Conservation (phyloP, 768 basidiomycete genomes). For the Russula sp. region DNA sequence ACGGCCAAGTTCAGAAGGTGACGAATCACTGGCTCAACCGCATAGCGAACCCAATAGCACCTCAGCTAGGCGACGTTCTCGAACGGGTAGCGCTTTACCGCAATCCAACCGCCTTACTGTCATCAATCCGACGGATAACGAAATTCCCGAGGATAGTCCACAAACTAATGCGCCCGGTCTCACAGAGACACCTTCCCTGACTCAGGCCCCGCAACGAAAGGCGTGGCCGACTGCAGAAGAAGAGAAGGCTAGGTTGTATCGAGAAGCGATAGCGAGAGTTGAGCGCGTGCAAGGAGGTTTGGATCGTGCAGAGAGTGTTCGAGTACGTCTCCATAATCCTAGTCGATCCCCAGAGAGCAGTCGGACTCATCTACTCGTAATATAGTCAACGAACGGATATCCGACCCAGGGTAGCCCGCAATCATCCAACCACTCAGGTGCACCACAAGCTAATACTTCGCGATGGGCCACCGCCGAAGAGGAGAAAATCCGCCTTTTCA, state of each 20-base stretch:
- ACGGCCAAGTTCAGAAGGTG: slow-evolving; percentile 25
- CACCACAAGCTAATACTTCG: slow-evolving; percentile 15
- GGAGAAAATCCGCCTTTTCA: slow-evolving; percentile 70
- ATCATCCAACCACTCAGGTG: slow-evolving; percentile 29
- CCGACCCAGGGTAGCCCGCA: slow-evolving; percentile 27
- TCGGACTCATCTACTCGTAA: neutral
- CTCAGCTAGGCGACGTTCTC: slow-evolving; percentile 35
- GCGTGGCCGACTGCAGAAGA: slow-evolving; percentile 42
- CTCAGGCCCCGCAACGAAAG: neutral
- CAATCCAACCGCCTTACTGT: slow-evolving; percentile 41
- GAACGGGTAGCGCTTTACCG: slow-evolving; percentile 34
- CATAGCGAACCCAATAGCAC: slow-evolving; percentile 21
- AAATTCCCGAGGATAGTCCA: slow-evolving; percentile 46
- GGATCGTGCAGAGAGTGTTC: slow-evolving; percentile 35
- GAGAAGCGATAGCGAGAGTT: slow-evolving; percentile 42
- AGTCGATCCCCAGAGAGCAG: neutral
- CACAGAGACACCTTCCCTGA: slow-evolving; percentile 3
- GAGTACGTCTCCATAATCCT: slow-evolving; percentile 25
- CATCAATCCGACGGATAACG: slow-evolving; percentile 42
- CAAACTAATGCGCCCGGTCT: slow-evolving; percentile 27
- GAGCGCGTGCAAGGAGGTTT: slow-evolving; percentile 41
- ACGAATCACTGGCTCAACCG: slow-evolving; percentile 14
- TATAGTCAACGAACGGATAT: slow-evolving; percentile 19
- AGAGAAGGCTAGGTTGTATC: slow-evolving; percentile 45
- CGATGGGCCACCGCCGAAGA: slow-evolving; percentile 70